Base-by-base conservation (phyloP, 2,329 filamentous ascomycete genomes). In the Leptographium galeiforme region DNA sequence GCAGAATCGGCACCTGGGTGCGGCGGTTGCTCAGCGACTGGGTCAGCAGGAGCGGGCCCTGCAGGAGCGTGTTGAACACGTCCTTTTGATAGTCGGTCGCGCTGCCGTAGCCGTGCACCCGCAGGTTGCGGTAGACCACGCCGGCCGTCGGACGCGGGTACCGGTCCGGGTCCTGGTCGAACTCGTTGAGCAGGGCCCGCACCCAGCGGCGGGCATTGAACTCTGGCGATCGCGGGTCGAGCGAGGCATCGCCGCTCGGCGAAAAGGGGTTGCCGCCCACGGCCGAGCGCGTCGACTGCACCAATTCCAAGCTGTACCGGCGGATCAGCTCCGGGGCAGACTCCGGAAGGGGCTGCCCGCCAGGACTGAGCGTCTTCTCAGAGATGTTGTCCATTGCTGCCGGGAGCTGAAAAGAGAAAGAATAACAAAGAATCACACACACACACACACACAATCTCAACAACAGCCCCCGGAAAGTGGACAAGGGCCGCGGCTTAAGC, bases 71-170 rank as follows among this genome's bases (percentile, higher is more conserved):
- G 58, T 84, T 84, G 57, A 68, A 71, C 40, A 85, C 79, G 57
- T 82, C 75, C 66, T 80, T 81, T 63, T 88, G 84, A 64, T 82
- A 87, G 63, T 87, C 83, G 1, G 82, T 85, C 1, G 78, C 71
- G 39, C 74, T 76, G 44, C 83, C 82, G 58, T 76, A 87, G 41
- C 84, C 82, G 62, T 81, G 78, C 5, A 86, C 81, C 53, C 77
- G 84, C 51, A 87, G 69, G 61, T 85, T 77, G 63, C 78, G 77
- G 68, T 82, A 87, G 46, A 76, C 74, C 43, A 87, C 72, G 44
- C 84, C 83, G 1, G 79, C 75, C 13, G 76, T 78, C 1, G 10
- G 47, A 2, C 49, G 57, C 8, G 55, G 51, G 14, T 50, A 52
- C 7, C 39, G 45, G 6, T 46, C 48, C 2, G 66, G 63, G 44